Base-by-base conservation (phyloP, 1,284 basidiomycete species). In the Athelia psychrophila region DNA sequence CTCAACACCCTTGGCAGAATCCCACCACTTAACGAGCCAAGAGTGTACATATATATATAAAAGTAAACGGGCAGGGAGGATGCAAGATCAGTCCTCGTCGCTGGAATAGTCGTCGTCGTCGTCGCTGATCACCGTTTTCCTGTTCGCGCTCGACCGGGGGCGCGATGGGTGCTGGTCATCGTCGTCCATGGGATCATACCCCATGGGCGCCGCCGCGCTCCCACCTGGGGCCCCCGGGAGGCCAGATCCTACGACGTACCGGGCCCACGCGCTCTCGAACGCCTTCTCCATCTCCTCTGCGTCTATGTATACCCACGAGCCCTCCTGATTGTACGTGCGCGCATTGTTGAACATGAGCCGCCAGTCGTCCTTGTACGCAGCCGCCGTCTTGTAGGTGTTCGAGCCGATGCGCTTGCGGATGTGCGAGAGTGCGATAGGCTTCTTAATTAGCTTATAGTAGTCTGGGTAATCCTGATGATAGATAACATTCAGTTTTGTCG, bases 341-440 rank as follows among this genome's bases (percentile, higher is more conserved):
- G 96, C 95, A 65, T 99, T 99, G 66, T 83, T 80, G 70, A 96
- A 96, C 88, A 98, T 94, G 48, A 94, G 80, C 59, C 77, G 75
- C 80, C 93, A 93, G 70, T 98, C 95, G 48, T 84, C 82, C 50
- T 81, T 79, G 74, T 88, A 95, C 47, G 80, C 75, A 32, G 81
- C 73, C 42, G 95, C 84, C 42, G 75, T 84, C 71, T 92, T 92
- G 76, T 95, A 93, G 51, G 82, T 78, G 35, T 81, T 79, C 53
- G 81, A 79, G 54, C 81, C 85, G 54, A 89, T 81, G 27, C 91
- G 88, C 64, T 94, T 94, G 54, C 91, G 88, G 64, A 98, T 88
- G 57, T 88, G 84, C 22, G 91, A 88, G 62, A 99, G 81, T 33
- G 92, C 87, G 60, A 98, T 97, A 1, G 95, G 96, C 44, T 80